These are phyloP conservation scores for Podospora appendiculata DNA, from an alignment of 495 filamentous ascomycete genomes.

Conservation along the genomic window DNA sequence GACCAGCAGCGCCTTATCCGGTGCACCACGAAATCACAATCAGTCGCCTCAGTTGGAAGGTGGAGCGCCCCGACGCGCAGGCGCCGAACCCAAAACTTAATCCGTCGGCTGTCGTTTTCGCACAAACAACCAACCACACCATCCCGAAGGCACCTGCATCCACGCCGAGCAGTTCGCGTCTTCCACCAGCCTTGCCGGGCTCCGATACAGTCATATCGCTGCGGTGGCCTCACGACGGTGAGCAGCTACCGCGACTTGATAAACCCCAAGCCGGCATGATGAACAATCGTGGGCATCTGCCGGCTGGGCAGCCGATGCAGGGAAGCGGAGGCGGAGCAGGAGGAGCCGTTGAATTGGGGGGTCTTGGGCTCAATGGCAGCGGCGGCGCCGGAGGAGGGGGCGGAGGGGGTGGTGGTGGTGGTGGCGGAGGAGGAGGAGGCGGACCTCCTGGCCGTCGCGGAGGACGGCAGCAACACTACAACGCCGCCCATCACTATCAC, in stretches of 20 bases:
- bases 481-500: slow-evolving; percentile 21
- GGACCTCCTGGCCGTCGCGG: slow-evolving; percentile 12
- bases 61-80: neutral
- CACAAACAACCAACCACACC: neutral
- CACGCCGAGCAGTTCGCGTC: neutral
- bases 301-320: slow-evolving; percentile 52
- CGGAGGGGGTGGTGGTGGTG: slow-evolving; percentile 2
- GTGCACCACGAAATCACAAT: neutral
- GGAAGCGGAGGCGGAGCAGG: slow-evolving; percentile 35
- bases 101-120: neutral
- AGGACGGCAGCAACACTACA: slow-evolving; percentile 32
- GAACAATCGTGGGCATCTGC: slow-evolving; percentile 53
- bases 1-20: neutral
- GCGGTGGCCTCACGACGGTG: slow-evolving; percentile 37
- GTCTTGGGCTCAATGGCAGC: neutral
- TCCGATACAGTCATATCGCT: slow-evolving; percentile 9
- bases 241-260: slow-evolving; percentile 38
- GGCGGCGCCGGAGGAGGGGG: neutral
- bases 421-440: neutral
- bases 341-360: neutral
- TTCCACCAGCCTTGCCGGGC: slow-evolving; percentile 2
- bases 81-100: neutral
- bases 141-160: neutral
- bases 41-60: neutral
- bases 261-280: slow-evolving; percentile 52